These are phyloP conservation scores for Medicago ruthenica DNA, from an alignment of 306 rosid genomes.

Conservation along the genomic window DNA sequence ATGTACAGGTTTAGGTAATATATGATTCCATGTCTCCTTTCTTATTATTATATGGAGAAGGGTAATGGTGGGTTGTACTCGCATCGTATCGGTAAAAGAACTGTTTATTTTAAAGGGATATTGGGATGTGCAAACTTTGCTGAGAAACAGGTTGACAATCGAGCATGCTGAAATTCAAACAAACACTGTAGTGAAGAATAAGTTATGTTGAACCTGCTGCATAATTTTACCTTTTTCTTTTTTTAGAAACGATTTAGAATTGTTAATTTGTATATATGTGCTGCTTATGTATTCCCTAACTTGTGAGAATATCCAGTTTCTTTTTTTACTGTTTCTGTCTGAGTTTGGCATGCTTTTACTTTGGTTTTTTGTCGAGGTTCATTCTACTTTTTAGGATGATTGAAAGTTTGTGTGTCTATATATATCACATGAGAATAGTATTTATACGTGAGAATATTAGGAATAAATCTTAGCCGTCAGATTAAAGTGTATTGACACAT, in stretches of 20 bases:
- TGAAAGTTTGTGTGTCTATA: no score
- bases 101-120: conserved; percentile 41
- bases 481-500: no score
- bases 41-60: conserved; percentile 48
- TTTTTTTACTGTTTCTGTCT: not conserved
- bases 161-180: conserved; percentile 46
- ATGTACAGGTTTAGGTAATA: conserved; percentile 66
- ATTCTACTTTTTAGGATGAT: not conserved
- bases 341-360: not conserved
- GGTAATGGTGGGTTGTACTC: conserved; percentile 47
- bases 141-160: conserved; percentile 42
- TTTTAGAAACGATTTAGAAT: not conserved
- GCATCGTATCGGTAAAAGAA: conserved; percentile 39
- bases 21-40: conserved; percentile 59
- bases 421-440: no score
- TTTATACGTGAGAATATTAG: no score
- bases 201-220: conserved; percentile 48
- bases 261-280: conserved; percentile 12
- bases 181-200: conserved; percentile 46
- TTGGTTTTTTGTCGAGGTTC: not conserved
- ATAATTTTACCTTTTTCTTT: conserved; percentile 4
- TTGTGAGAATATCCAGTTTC: not conserved
- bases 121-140: conserved; percentile 21
- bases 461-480: no score
- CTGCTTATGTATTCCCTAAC: not conserved